Evolutionary conservation across 2,329 filamentous ascomycete species (phyloP), one percentile per base, ranked within the genome.

Genomic region (Amesomyces nigricolor): DNA sequence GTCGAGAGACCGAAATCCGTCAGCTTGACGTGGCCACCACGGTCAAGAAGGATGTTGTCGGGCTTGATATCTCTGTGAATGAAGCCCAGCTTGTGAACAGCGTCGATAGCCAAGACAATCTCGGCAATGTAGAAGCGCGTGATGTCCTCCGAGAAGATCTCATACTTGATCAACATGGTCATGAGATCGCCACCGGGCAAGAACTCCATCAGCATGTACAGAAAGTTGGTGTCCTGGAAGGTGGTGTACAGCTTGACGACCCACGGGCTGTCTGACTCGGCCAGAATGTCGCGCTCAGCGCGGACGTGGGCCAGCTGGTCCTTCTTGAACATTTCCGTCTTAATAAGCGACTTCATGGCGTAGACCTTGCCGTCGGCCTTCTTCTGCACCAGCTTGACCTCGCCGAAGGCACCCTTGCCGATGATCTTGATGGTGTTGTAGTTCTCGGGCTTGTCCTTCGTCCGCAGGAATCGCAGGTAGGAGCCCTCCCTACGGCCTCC

Each of bases 141-240:
- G 63, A 99, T 97, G 64, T 99, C 94, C 71, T 97, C 92, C 0
- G 91, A 95, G 72, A 99, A 99, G 71, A 99, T 96, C 71, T 99
- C 94, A 68, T 99, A 99, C 79, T 97, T 99, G 77, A 99, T 99
- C 64, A 99, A 79, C 94, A 99, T 99, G 3, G 94, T 99, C 94
- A 99, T 99, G 71, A 99, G 73, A 75, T 99, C 94, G 72, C 94
- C 94, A 72, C 94, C 94, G 7, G 94, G 94, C 71, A 99, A 81
- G 74, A 97, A 99, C 74, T 99, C 94, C 94, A 99, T 99, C 59
- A 99, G 79, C 86, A 99, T 94, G 77, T 99, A 99, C 37, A 99
- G 78, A 75, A 96, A 99, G 63, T 94, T 92, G 45, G 82, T 81
- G 70, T 99, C 94, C 73, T 99, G 94, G 78, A 99, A 99, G 0